phyloP scores from a whole-genome alignment of 176 grass and related monocot species.

The Cenchrus fungigraminus region DNA sequence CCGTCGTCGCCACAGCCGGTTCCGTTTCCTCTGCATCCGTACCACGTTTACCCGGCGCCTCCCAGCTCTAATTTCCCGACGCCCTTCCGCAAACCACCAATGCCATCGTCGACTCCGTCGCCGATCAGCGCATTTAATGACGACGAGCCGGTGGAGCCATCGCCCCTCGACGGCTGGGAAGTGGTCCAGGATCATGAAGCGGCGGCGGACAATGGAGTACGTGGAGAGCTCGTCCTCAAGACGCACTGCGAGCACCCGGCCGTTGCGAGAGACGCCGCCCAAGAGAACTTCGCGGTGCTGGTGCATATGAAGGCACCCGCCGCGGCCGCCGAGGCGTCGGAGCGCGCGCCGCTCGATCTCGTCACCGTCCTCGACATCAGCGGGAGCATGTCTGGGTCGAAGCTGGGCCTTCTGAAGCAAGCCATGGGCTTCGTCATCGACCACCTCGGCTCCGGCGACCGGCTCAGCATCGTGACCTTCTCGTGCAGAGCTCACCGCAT shows the following conservation, averaged over 20 bases:
- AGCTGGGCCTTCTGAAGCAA: constrained; percentile 33
- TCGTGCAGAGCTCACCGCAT: not conserved
- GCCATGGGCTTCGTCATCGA: constrained; percentile 51
- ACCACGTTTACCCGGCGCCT: no score
- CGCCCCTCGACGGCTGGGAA: not conserved
- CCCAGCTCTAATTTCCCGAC: not conserved
- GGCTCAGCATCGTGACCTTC: constrained; percentile 48
- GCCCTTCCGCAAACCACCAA: not conserved
- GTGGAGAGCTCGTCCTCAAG: not conserved
- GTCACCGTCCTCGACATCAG: constrained; percentile 52
- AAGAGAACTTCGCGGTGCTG: not conserved
- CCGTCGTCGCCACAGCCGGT: not conserved
- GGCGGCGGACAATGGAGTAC: not conserved
- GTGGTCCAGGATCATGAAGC: not conserved
- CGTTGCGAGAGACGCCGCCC: not conserved
- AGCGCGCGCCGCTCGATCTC: not conserved
- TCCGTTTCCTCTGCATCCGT: not conserved
- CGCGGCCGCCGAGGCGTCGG: not conserved
- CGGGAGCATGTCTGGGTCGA: constrained; percentile 31
- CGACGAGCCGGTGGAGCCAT: not conserved
- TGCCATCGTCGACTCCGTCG: not conserved
- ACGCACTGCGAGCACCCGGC: constrained; percentile 1
- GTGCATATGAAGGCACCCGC: not conserved
- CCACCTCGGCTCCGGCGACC: constrained; percentile 38
- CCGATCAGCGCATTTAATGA: not conserved